Evolutionary conservation across 148 eudicot genomes (phyloP).

Genomic region (Mesembryanthemum crystallinum): DNA sequence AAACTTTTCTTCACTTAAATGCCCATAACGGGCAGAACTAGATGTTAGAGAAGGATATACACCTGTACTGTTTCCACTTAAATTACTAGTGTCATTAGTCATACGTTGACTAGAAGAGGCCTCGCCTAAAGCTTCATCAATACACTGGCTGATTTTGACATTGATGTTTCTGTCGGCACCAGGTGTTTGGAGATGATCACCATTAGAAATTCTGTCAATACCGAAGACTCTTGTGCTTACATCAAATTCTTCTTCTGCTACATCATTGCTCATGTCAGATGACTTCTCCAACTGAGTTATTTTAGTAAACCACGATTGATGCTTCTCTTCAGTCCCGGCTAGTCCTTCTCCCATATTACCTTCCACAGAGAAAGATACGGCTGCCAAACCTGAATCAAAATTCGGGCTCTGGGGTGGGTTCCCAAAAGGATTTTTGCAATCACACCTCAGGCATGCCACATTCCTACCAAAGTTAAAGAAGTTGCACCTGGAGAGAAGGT

Average conservation of each 20-base stretch:
- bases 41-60: slow-evolving; percentile 1
- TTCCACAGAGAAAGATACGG: slow-evolving; percentile 21
- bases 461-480: slow-evolving; percentile 75
- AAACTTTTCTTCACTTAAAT: slow-evolving; percentile 20
- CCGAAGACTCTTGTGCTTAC: slow-evolving; percentile 24
- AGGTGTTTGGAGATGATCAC: slow-evolving; percentile 11
- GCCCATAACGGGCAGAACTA: slow-evolving; percentile 13
- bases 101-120: slow-evolving; percentile 17
- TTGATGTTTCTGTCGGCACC: slow-evolving; percentile 22
- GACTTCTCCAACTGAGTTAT: slow-evolving; percentile 40
- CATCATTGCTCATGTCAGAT: slow-evolving; percentile 35
- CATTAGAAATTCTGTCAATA: slow-evolving; percentile 8
- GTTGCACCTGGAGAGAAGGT: slow-evolving; percentile 49
- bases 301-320: slow-evolving; percentile 54
- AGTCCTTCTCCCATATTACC: slow-evolving; percentile 25
- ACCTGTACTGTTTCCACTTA: slow-evolving; percentile 12
- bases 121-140: slow-evolving; percentile 35
- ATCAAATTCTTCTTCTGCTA: slow-evolving; percentile 38
- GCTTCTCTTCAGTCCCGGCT: slow-evolving; percentile 45
- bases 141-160: slow-evolving; percentile 21
- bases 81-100: slow-evolving; percentile 3
- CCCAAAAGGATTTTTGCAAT: slow-evolving; percentile 58
- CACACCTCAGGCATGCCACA: slow-evolving; percentile 67
- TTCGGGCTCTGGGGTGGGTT: slow-evolving; percentile 17
- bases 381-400: slow-evolving; percentile 21